phyloP scores from a whole-genome alignment of 2,329 filamentous ascomycete genomes.

The Hymenoscyphus linearis region DNA sequence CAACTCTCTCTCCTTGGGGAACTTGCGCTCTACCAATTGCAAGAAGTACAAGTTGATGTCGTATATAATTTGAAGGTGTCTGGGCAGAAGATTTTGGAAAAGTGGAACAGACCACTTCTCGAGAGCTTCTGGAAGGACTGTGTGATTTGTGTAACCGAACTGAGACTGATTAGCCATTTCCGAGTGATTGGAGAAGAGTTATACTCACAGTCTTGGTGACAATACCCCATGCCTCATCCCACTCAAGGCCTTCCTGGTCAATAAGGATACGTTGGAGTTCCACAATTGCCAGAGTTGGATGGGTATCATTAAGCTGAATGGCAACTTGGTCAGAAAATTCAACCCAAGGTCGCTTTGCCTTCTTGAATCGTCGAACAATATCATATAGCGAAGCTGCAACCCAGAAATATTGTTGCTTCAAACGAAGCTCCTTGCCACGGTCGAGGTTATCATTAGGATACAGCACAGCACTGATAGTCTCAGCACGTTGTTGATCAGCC shows the following conservation, averaged over 20 bases:
- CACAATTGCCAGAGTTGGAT: slow-evolving; percentile 92
- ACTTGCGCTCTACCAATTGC: slow-evolving; percentile 81
- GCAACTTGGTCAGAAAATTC: slow-evolving; percentile 93
- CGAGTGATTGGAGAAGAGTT: not conserved
- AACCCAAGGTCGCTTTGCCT: slow-evolving; percentile 83
- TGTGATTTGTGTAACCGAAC: slow-evolving; percentile 98
- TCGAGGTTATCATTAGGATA: slow-evolving; percentile 98
- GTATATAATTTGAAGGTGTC: slow-evolving; percentile 95
- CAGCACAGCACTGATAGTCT: slow-evolving; percentile 94
- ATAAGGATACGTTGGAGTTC: slow-evolving; percentile 90
- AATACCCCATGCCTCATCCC: slow-evolving; percentile 87
- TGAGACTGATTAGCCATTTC: slow-evolving; percentile 13
- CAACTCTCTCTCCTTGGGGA: slow-evolving; percentile 84
- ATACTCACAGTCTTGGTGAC: slow-evolving; percentile 59
- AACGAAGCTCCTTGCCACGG: slow-evolving; percentile 87
- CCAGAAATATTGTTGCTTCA: slow-evolving; percentile 99
- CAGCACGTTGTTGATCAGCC: slow-evolving; percentile 95
- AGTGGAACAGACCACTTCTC: slow-evolving; percentile 98
- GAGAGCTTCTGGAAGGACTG: slow-evolving; percentile 89
- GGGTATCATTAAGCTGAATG: slow-evolving; percentile 97
- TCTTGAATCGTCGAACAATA: slow-evolving; percentile 97
- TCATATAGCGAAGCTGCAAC: slow-evolving; percentile 94
- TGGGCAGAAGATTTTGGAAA: slow-evolving; percentile 85
- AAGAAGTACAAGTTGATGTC: slow-evolving; percentile 96
- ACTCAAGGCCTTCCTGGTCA: slow-evolving; percentile 84